Base-by-base conservation (phyloP, 1,139 yeast species). In the Yamadazyma songkhlaensis region DNA sequence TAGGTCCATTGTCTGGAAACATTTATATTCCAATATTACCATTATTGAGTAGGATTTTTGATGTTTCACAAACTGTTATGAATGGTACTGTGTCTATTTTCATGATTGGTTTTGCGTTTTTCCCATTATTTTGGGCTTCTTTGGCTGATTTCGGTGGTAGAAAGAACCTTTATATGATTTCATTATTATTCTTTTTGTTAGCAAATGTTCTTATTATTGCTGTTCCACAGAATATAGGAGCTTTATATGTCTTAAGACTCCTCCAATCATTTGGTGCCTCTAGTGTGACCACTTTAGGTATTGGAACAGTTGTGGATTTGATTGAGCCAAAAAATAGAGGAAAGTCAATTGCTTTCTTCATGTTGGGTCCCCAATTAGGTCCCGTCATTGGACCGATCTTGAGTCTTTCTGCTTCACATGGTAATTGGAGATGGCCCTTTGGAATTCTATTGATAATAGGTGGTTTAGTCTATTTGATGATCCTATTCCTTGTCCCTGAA, bases 11-110 rank as follows among this genome's bases (percentile, higher is more conserved):
- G 37, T 65, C 81, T 3, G 84, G 83, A 1, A 78, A 78, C 42
- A 76, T 78, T 24, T 79, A 77, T 47, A 72, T 78, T 17, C 84
- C 84, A 2, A 62, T 79, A 3, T 53, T 79, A 13, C 81, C 82
- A 1, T 55, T 67, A 11, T 55, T 79, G 20, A 64, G 68, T 43
- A 47, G 54, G 3, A 71, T 63, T 2, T 74, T 76, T 42, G 31
- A 60, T 3, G 72, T 63, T 2, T 67, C 77, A 1, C 56, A 66
- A 3, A 59, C 77, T 0, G 54, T 70, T 0, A 74, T 78, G 26
- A 77, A 78, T 54, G 80, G 80, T 17, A 77, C 84, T 0, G 82
- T 79, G 0, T 71, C 84, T 0, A 78, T 73, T 0, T 77, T 79
- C 43, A 77, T 79, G 82, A 74, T 62, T 3, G 69, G 67, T 2